Conservation (phyloP, 2,329 filamentous ascomycete genomes). For the Clonostachys chloroleuca region DNA sequence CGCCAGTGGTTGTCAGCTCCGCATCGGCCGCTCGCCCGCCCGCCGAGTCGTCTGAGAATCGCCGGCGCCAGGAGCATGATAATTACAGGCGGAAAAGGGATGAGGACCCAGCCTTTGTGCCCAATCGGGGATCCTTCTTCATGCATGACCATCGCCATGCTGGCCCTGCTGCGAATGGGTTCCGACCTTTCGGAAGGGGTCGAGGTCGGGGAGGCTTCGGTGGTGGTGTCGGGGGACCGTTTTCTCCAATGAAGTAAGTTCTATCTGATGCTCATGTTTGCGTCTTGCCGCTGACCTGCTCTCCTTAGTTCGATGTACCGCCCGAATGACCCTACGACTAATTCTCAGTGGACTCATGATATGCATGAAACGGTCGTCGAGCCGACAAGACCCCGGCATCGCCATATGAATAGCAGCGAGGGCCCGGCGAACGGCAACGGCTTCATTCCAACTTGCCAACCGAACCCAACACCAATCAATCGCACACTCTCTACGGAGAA, state of each 20-base stretch:
- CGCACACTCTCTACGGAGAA: conserved; percentile 78
- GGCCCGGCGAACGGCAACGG: conserved; percentile 50
- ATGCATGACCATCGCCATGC: conserved; percentile 90
- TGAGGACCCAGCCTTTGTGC: conserved; percentile 88
- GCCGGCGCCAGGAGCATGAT: conserved; percentile 80
- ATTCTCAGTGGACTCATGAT: conserved; percentile 86
- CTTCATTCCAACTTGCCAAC: conserved; percentile 49
- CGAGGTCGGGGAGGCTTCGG: conserved; percentile 52
- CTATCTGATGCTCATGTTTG: neutral
- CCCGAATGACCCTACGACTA: conserved; percentile 58
- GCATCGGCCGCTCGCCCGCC: conserved; percentile 37
- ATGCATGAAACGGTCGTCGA: conserved; percentile 73
- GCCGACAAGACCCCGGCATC: conserved; percentile 32
- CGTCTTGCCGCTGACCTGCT: no score
- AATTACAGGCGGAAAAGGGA: conserved; percentile 86
- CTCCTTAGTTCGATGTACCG: conserved; percentile 31
- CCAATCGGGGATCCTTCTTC: conserved; percentile 92
- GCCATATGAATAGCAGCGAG: conserved; percentile 37
- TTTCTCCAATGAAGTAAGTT: conserved; percentile 61
- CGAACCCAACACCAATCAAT: conserved; percentile 64
- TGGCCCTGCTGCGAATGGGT: conserved; percentile 72
- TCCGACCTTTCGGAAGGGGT: conserved; percentile 66
- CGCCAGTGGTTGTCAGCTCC: conserved; percentile 52
- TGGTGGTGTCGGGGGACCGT: conserved; percentile 54
- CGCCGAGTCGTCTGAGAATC: conserved; percentile 59